Evolutionary conservation across 257 asterid species (phyloP).

Genomic region (Orobanche coerulescens): DNA sequence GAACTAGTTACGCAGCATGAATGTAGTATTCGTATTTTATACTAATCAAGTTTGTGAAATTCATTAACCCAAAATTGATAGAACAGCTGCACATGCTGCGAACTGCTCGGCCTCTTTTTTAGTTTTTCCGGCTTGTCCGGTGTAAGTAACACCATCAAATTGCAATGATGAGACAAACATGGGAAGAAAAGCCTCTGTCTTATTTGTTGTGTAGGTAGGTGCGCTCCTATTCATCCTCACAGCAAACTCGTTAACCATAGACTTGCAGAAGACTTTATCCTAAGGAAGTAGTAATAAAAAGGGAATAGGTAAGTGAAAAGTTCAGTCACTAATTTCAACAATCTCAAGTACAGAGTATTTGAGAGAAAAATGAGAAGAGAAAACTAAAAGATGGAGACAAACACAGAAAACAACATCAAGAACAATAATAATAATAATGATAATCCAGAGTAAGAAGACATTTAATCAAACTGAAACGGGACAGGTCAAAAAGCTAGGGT

Average conservation of each 20-base stretch:
- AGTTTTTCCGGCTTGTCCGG: constrained; percentile 38
- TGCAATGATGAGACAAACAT: constrained; percentile 33
- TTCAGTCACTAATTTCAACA: constrained; percentile 8
- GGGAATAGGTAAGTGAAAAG: background rate
- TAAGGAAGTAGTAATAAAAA: background rate
- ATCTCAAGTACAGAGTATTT: background rate
- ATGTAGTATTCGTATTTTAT: background rate
- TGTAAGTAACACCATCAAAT: constrained; percentile 34
- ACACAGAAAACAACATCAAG: too few species aligned
- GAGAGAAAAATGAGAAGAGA: background rate
- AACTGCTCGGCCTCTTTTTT: constrained; percentile 64
- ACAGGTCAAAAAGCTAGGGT: background rate
- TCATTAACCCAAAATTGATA: constrained; percentile 42
- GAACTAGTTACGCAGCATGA: background rate
- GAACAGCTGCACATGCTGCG: constrained; percentile 58
- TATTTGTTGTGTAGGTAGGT: constrained; percentile 37
- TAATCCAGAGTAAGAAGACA: background rate
- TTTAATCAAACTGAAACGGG: background rate
- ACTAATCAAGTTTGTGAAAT: background rate
- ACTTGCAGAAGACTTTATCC: constrained; percentile 49
- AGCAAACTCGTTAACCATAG: constrained; percentile 44
- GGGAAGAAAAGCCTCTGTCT: constrained; percentile 23
- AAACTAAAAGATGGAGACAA: too few species aligned
- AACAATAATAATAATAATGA: background rate
- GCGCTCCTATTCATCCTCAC: constrained; percentile 26